Percentiles rank a stretch among this genome's conserved stretches.
Evolutionary conservation across 305 asterid species (phyloP).

Genomic region (Fraxinus baroniana): DNA sequence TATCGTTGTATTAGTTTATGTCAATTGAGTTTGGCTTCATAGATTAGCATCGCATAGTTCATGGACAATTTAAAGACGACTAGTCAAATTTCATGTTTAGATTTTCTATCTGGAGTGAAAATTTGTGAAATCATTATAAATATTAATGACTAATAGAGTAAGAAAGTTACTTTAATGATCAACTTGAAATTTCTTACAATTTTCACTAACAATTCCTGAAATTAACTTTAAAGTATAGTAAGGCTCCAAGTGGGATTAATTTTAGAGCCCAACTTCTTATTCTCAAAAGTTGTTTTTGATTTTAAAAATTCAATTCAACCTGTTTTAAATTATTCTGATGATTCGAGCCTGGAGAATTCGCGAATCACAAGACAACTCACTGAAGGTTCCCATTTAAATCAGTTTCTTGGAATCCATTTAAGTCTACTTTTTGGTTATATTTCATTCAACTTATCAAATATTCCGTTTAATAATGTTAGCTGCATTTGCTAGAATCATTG

Average conservation of each 20-base stretch:
- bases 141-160: background rate
- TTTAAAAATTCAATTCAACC: conserved; percentile 16
- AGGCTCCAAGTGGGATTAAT: background rate
- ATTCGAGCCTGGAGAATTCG: conserved; percentile 31
- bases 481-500: conserved; percentile 32
- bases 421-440: background rate
- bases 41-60: background rate
- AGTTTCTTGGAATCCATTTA: background rate
- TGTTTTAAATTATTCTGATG: conserved; percentile 26
- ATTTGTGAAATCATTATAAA: background rate
- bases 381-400: conserved; percentile 34
- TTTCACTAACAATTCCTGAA: background rate
- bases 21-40: background rate
- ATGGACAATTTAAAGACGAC: background rate
- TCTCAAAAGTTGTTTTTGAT: background rate
- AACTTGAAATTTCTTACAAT: background rate
- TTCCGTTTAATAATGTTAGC: background rate
- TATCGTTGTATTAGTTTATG: background rate
- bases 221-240: no score
- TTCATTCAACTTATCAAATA: background rate
- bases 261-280: background rate
- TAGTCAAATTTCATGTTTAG: background rate
- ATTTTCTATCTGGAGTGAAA: background rate
- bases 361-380: conserved; percentile 49
- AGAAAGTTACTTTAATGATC: background rate